Conservation (phyloP, 208 protist species). For the Spongospora subterranea region DNA sequence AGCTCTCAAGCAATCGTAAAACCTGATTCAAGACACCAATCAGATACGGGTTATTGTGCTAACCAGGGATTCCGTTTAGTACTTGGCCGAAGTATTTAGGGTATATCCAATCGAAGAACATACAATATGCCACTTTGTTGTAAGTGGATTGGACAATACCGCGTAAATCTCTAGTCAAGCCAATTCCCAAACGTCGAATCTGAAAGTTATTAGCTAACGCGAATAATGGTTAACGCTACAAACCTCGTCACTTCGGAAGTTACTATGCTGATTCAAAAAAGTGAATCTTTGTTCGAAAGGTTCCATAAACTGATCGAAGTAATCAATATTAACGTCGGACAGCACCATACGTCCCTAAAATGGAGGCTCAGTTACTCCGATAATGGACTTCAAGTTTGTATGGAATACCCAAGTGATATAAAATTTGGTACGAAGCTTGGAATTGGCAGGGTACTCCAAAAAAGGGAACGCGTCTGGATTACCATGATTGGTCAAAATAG, state of each 20-base stretch:
- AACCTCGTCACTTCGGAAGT: conserved; percentile 37
- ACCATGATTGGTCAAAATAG: conserved; percentile 27
- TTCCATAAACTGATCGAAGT: conserved; percentile 54
- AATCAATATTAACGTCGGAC: conserved; percentile 28
- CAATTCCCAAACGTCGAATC: conserved; percentile 25
- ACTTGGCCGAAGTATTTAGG: conserved; percentile 46
- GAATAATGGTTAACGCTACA: not conserved
- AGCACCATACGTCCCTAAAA: not conserved
- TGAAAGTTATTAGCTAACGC: not conserved
- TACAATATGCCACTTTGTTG: conserved; percentile 36
- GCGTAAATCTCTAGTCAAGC: not conserved
- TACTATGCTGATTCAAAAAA: not conserved
- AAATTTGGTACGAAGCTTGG: conserved; percentile 46
- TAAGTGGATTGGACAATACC: conserved; percentile 48
- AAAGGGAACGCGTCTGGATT: conserved; percentile 20
- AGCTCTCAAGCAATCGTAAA: conserved; percentile 22
- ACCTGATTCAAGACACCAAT: not conserved
- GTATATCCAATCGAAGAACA: conserved; percentile 51
- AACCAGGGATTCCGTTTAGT: not conserved
- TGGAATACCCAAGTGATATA: conserved; percentile 52
- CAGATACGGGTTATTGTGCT: not conserved
- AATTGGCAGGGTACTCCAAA: conserved; percentile 10
- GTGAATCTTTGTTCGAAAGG: conserved; percentile 26
- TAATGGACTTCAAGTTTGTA: not conserved
- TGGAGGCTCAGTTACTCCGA: not conserved